Evolutionary conservation across 2,329 filamentous ascomycete genomes (phyloP).

Genomic region (Diaporthe sp.): DNA sequence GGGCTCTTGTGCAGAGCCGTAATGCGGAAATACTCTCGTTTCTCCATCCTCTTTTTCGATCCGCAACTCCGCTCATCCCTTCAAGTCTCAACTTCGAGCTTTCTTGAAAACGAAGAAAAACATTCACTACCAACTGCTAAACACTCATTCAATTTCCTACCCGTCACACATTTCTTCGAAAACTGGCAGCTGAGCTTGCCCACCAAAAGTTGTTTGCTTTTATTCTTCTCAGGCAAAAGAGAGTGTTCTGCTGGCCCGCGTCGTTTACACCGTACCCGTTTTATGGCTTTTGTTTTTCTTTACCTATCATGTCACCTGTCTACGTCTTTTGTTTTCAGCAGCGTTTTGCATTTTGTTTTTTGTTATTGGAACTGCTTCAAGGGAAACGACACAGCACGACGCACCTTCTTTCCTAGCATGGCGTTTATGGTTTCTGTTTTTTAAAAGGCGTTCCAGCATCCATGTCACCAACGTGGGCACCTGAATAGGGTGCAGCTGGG

Average conservation of each 20-base stretch:
- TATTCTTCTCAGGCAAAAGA: slow-evolving; percentile 28
- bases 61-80: slow-evolving; percentile 28
- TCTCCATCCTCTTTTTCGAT: not conserved
- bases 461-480: slow-evolving; percentile 2
- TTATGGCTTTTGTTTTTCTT: slow-evolving; percentile 11
- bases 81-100: not conserved
- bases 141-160: slow-evolving; percentile 22
- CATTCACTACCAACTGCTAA: slow-evolving; percentile 9
- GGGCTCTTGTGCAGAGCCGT: slow-evolving; percentile 15
- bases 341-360: slow-evolving; percentile 13
- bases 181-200: slow-evolving; percentile 1
- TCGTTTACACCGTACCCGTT: slow-evolving; percentile 12
- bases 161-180: slow-evolving; percentile 4
- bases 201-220: slow-evolving; percentile 11
- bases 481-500: slow-evolving; percentile 10
- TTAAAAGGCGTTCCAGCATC: slow-evolving; percentile 11
- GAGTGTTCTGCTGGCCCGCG: slow-evolving; percentile 32
- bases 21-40: slow-evolving; percentile 29
- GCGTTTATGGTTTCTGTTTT: slow-evolving; percentile 32
- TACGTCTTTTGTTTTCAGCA: slow-evolving; percentile 6
- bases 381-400: slow-evolving; percentile 31
- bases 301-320: slow-evolving; percentile 12
- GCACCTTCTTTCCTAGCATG: slow-evolving; percentile 35
- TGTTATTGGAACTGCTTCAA: slow-evolving; percentile 11
- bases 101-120: not conserved